Evolutionary conservation across 116 monocot species (phyloP), one percentile per base, ranked within the genome.

Genomic region (Trichopus zeylanicus): DNA sequence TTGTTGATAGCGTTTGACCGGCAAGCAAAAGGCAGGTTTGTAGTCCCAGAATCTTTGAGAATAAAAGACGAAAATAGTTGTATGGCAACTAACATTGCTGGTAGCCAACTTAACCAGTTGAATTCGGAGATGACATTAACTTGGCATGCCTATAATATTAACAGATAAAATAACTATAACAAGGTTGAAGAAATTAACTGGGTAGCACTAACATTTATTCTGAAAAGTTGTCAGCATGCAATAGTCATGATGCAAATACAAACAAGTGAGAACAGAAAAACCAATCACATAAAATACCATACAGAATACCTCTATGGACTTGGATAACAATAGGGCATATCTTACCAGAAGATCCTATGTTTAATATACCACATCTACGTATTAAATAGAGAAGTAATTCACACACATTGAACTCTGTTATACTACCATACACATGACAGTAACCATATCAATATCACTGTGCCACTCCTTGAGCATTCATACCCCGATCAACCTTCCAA

Each of bases 21-120:
- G 63, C 78, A 86, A 42, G 86, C 86, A 64, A 81, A 78, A 19
- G 66, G 75, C 48, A 78, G 56, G 51, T 54, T 57, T 53, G 72
- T 46, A 8, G 67, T 69, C 22, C 47, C 37, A 63, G 37, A 78
- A 61, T 47, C 30, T 52, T 65, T 52, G 2, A 58, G 39, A 12
- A 60, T 15, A 49, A 33, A 39, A 51, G 29, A 58, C 51, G 57
- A 48, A 25, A 61, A 25, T 37, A n/a, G 10, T 60, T 53, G 31
- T 26, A 59, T 46, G 4, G 20, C 13, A 26, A n/a, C 19, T 54
- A 37, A 57, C 26, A 8, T 5, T 28, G 19, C 48, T 52, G 51
- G 51, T 70, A 56, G 27, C 34, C n/a, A 71, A 20, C 29, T 37
- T 54, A 37, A 57, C 26, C 18, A 10, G 21, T 12, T 35, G 52